A percentile compares a stretch with the other conserved stretches of the same genome.
These are phyloP conservation scores for Chenopodium album DNA, from an alignment of 148 eudicot genomes.

Conservation along the genomic window DNA sequence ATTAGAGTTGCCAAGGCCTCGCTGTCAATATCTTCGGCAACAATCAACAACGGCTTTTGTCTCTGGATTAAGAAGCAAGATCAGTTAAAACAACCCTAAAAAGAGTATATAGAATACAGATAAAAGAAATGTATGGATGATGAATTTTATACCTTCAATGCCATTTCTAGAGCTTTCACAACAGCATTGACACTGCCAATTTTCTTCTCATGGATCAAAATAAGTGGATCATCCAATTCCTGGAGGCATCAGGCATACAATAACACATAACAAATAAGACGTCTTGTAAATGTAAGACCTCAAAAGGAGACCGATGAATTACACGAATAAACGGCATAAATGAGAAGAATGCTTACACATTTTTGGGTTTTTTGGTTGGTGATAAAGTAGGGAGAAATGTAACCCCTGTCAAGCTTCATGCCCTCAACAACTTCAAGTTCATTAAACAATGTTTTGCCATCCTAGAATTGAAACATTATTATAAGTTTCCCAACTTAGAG, in stretches of 20 bases:
- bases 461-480: constrained; percentile 36
- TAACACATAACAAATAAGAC: background rate
- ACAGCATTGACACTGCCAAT: constrained; percentile 81
- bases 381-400: constrained; percentile 92
- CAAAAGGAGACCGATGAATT: background rate
- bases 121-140: background rate
- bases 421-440: constrained; percentile 28
- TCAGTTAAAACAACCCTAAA: background rate
- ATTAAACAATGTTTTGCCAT: constrained; percentile 77
- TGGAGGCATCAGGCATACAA: background rate
- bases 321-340: too few relatives aligned
- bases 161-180: constrained; percentile 81
- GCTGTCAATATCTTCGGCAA: constrained; percentile 94
- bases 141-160: constrained; percentile 66
- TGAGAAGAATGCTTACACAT: constrained; percentile 56
- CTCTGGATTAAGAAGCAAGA: constrained; percentile 36
- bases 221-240: constrained; percentile 92
- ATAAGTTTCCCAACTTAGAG: background rate
- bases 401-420: constrained; percentile 88
- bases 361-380: constrained; percentile 92
- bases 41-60: constrained; percentile 82
- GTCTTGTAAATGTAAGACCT: too few relatives aligned
- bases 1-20: constrained; percentile 98
- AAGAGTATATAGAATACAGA: background rate
- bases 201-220: constrained; percentile 92